A percentile compares a stretch with the other conserved stretches of the same genome.
Conservation (phyloP, 2,329 filamentous ascomycete species). For the Pseudonectria foliicola region DNA sequence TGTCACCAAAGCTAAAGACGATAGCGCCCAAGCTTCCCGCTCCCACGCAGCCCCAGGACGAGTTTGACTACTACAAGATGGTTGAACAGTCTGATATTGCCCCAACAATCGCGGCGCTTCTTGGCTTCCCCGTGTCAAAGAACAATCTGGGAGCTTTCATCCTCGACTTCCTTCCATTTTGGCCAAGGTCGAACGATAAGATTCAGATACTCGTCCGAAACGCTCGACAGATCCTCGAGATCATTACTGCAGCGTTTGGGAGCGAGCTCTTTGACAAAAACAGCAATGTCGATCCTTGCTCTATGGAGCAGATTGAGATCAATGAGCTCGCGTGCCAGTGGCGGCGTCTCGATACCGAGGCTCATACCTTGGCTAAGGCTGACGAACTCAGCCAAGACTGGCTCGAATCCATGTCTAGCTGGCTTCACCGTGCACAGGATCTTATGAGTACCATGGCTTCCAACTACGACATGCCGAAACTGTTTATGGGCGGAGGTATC, state of each 20-base stretch:
- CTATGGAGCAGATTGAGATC: constrained; percentile 31
- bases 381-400: constrained; percentile 30
- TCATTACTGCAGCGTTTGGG: constrained; percentile 67
- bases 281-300: constrained; percentile 30
- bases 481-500: constrained; percentile 41
- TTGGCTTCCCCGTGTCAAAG: constrained; percentile 80
- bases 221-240: constrained; percentile 69
- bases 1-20: constrained; percentile 70
- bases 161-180: constrained; percentile 68
- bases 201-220: constrained; percentile 69
- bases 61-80: constrained; percentile 76
- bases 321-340: constrained; percentile 64
- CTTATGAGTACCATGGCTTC: constrained; percentile 85
- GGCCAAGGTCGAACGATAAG: constrained; percentile 48
- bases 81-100: constrained; percentile 95
- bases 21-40: constrained; percentile 38
- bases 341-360: constrained; percentile 31
- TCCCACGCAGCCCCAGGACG: constrained; percentile 54
- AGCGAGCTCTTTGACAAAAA: constrained; percentile 33
- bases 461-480: constrained; percentile 71
- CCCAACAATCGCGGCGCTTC: constrained; percentile 76
- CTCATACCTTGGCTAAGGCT: constrained; percentile 12
- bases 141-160: constrained; percentile 91
- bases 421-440: constrained; percentile 66
- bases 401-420: constrained; percentile 43